Evolutionary conservation across 768 basidiomycete genomes (phyloP).

Genomic region (Leucosporidium creatinivorum): DNA sequence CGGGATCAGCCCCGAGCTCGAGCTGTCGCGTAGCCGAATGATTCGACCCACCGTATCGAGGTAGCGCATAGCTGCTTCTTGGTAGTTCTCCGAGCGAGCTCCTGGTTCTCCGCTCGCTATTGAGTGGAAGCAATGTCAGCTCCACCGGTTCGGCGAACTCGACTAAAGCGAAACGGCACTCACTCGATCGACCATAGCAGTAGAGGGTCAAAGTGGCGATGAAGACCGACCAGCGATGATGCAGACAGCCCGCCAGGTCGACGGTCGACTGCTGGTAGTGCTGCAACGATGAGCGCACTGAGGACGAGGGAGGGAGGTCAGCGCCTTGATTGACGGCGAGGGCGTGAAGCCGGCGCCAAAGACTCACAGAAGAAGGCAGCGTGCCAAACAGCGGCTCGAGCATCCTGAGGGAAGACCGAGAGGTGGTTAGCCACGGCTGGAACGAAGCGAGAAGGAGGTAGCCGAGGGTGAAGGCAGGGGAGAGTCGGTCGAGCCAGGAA

Average conservation of each 20-base stretch:
- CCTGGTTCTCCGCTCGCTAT: constrained; percentile 16
- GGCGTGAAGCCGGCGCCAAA: background rate
- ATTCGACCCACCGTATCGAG: constrained; percentile 18
- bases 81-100: constrained; percentile 3
- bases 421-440: background rate
- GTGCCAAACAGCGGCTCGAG: constrained; percentile 33
- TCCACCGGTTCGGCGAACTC: too few relatives aligned
- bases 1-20: background rate
- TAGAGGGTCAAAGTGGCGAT: constrained; percentile 33
- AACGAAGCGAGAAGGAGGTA: background rate
- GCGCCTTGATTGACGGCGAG: background rate
- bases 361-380: constrained; percentile 33
- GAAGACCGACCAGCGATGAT: constrained; percentile 34
- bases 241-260: constrained; percentile 17
- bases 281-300: background rate
- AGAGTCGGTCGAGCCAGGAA: too few relatives aligned
- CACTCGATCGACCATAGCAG: constrained; percentile 24
- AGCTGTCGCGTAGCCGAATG: background rate
- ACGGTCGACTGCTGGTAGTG: constrained; percentile 2
- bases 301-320: background rate
- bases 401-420: background rate
- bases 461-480: background rate
- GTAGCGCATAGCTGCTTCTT: constrained; percentile 25
- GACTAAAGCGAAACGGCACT: background rate
- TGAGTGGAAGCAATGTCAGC: background rate